These are phyloP conservation scores for Athelia psychrophila DNA, from an alignment of 1,284 basidiomycete genomes.

Conservation along the genomic window DNA sequence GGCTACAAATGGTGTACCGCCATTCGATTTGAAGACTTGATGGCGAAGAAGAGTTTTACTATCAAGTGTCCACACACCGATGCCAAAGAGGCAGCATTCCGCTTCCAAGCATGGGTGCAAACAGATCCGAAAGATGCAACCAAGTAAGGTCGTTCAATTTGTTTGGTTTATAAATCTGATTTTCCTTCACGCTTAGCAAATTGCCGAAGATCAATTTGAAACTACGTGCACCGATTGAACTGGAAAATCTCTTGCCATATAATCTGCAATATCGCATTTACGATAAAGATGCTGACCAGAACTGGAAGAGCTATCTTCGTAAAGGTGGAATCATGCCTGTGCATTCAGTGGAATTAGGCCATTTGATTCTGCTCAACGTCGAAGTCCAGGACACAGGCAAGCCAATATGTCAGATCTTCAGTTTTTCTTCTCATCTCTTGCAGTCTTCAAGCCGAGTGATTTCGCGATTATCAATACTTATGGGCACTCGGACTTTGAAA, in stretches of 20 bases:
- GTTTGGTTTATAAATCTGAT: no score
- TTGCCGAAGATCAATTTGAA: slow-evolving; percentile 86
- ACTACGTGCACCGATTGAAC: slow-evolving; percentile 92
- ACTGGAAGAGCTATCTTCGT: slow-evolving; percentile 90
- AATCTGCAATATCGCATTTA: slow-evolving; percentile 96
- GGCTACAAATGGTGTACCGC: slow-evolving; percentile 92
- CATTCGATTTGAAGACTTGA: slow-evolving; percentile 91
- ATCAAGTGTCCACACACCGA: slow-evolving; percentile 87
- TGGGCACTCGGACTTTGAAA: slow-evolving; percentile 86
- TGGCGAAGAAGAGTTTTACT: slow-evolving; percentile 76
- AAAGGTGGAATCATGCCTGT: slow-evolving; percentile 96
- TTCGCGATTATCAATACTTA: slow-evolving; percentile 98
- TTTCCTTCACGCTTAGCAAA: no score
- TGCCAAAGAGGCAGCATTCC: slow-evolving; percentile 86
- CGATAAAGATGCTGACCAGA: slow-evolving; percentile 92
- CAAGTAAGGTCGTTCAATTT: slow-evolving; percentile 37
- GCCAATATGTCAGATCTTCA: slow-evolving; percentile 10
- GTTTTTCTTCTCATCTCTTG: slow-evolving; percentile 1
- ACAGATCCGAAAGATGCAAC: slow-evolving; percentile 70
- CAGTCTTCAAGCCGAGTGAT: slow-evolving; percentile 95
- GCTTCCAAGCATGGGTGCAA: slow-evolving; percentile 92
- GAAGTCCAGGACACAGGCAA: slow-evolving; percentile 87
- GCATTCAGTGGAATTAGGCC: slow-evolving; percentile 94
- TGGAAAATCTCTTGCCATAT: slow-evolving; percentile 96
- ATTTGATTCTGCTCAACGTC: slow-evolving; percentile 91